Conservation (phyloP, 306 rosid species). For the Benincasa hispida region DNA sequence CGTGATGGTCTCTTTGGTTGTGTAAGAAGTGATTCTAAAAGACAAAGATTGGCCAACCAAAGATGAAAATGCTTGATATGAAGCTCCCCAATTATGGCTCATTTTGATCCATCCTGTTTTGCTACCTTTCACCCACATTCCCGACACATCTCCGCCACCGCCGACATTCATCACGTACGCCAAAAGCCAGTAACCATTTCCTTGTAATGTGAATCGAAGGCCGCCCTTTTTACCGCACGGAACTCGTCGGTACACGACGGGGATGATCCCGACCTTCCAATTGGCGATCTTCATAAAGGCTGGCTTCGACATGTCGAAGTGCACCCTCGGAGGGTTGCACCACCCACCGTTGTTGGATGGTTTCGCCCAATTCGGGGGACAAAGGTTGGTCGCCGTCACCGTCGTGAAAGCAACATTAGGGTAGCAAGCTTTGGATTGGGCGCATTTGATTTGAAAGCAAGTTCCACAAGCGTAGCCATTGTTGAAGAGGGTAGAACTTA, state of each 20-base stretch:
- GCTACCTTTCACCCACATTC: conserved; percentile 78
- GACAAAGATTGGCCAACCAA: conserved; percentile 64
- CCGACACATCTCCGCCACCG: conserved; percentile 71
- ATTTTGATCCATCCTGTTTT: conserved; percentile 63
- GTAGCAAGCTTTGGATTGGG: conserved; percentile 41
- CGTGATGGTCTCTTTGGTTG: conserved; percentile 40
- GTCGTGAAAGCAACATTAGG: conserved; percentile 34
- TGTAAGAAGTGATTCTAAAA: conserved; percentile 64
- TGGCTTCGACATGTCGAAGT: conserved; percentile 88
- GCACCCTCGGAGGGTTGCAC: conserved; percentile 84
- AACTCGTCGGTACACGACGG: conserved; percentile 67
- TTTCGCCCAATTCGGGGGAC: conserved; percentile 76
- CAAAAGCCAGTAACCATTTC: conserved; percentile 82
- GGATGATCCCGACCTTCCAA: conserved; percentile 72
- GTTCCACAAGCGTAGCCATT: conserved; percentile 74
- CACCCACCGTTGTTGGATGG: conserved; percentile 69
- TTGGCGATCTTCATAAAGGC: conserved; percentile 84
- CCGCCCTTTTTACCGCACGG: conserved; percentile 50
- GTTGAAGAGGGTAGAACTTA: conserved; percentile 75
- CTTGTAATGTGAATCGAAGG: conserved; percentile 59
- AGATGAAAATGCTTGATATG: conserved; percentile 75
- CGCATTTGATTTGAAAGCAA: conserved; percentile 74
- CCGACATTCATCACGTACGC: conserved; percentile 86
- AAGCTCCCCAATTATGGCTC: conserved; percentile 99
- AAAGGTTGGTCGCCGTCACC: conserved; percentile 75